These are phyloP conservation scores for Plenodomus biglobosus DNA, from an alignment of 2,329 filamentous ascomycete species.

Conservation along the genomic window DNA sequence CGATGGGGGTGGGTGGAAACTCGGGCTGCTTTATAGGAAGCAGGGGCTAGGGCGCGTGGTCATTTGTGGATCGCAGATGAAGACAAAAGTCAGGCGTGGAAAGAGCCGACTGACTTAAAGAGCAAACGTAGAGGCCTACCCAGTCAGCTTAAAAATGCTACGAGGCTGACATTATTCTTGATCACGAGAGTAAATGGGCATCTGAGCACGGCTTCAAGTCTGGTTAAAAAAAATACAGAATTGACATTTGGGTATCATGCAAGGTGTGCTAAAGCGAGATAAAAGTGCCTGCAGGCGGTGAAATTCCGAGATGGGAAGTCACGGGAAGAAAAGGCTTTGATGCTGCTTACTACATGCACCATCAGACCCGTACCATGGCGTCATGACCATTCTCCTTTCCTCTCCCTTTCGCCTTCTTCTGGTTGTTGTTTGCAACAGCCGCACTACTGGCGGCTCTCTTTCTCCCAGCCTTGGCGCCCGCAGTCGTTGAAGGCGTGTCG, in stretches of 20 bases:
- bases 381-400: constrained; percentile 15
- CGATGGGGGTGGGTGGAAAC: too few relatives aligned
- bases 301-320: neutral
- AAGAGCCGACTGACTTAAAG: neutral
- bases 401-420: constrained; percentile 30
- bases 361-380: neutral
- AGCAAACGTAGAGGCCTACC: neutral
- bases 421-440: constrained; percentile 15
- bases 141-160: too few relatives aligned
- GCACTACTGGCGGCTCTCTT: constrained; percentile 35
- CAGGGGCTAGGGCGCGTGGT: too few relatives aligned
- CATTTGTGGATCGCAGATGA: neutral
- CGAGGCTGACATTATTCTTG: too few relatives aligned
- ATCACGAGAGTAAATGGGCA: neutral
- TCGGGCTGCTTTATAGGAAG: too few relatives aligned
- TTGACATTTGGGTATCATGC: neutral
- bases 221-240: neutral
- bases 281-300: neutral
- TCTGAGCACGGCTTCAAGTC: too few relatives aligned
- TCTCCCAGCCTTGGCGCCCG: constrained; percentile 16
- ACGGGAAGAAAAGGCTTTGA: neutral
- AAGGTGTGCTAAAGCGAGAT: neutral
- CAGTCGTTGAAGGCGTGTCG: constrained; percentile 28
- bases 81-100: neutral
- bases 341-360: constrained; percentile 2